phyloP scores from a whole-genome alignment of 768 basidiomycete genomes.

The Agrocybe praecox region DNA sequence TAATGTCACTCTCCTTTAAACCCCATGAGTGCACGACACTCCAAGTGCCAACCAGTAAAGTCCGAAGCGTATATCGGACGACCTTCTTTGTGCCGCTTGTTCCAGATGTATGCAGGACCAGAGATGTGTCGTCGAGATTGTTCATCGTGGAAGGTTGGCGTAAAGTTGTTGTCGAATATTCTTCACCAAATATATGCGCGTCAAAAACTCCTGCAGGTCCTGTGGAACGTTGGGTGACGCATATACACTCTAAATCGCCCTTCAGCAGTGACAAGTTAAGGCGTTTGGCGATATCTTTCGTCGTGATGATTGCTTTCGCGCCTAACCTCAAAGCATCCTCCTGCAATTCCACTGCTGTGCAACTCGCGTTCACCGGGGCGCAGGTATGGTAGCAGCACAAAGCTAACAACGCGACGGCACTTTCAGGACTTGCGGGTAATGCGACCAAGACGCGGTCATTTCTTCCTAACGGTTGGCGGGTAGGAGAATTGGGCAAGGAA shows the following conservation, averaged over 20 bases:
- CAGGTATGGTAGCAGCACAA: slow-evolving; percentile 46
- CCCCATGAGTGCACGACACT: slow-evolving; percentile 47
- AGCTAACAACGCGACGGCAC: slow-evolving; percentile 46
- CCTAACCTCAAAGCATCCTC: slow-evolving; percentile 43
- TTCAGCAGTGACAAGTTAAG: slow-evolving; percentile 35
- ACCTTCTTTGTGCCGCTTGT: slow-evolving; percentile 60
- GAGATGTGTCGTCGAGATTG: slow-evolving; percentile 44
- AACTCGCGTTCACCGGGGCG: slow-evolving; percentile 48
- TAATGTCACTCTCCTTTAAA: slow-evolving; percentile 39
- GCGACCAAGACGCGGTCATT: slow-evolving; percentile 51
- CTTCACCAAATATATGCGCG: slow-evolving; percentile 30
- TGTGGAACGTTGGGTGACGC: slow-evolving; percentile 29
- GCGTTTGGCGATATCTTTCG: slow-evolving; percentile 39
- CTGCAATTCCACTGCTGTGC: slow-evolving; percentile 43
- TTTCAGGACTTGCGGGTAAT: slow-evolving; percentile 48
- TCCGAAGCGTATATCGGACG: slow-evolving; percentile 44
- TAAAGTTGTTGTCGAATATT: slow-evolving; percentile 7
- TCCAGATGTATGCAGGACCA: slow-evolving; percentile 61
- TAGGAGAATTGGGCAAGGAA: slow-evolving; percentile 36
- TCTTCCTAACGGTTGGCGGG: slow-evolving; percentile 30
- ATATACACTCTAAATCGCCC: slow-evolving; percentile 39
- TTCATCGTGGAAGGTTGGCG: slow-evolving; percentile 30
- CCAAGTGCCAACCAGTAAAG: slow-evolving; percentile 46
- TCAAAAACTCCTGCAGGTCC: slow-evolving; percentile 45
- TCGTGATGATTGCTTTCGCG: slow-evolving; percentile 43